Evolutionary conservation across 1,284 basidiomycete species (phyloP), one percentile per base, ranked within the genome.

Genomic region (Puccinia horiana): DNA sequence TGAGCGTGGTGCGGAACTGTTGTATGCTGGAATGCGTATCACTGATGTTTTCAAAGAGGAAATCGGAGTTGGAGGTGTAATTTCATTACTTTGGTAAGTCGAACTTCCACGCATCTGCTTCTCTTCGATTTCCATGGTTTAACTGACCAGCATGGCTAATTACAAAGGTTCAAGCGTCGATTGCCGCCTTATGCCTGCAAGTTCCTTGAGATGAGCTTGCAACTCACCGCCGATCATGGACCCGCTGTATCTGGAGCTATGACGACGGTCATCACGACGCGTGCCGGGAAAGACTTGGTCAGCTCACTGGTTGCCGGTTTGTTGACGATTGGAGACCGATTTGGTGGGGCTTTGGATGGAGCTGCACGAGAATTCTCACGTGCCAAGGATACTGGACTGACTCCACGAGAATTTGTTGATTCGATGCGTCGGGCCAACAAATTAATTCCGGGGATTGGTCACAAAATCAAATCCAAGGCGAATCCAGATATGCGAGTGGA

Each of bases 131-230:
- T 8, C 11, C 16, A 47, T 47, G 44, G 16, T 16, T 47, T 8
- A 47, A 61, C 58, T 61, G 58, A 29, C 32, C 29, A 42, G 11
- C 65, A 18, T 44, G 2, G 8, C 20, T 58, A 23, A n/a, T n/a
- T 44, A 14, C 65, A 88, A 85, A 80, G 78, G 78, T 80, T 80
- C 40, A 80, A 80, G 49, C 78, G 78, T 20, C 65, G 89, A 85
- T 88, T 95, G 82, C 93, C 93, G 32, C 88, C 91, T 67, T 94
- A 92, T 90, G 93, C 93, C 63, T 91, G 93, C 88, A 97, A 96
- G 90, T 98, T 99, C 90, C 93, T 99, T 88, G 96, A 99, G 90
- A 99, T 98, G 96, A 95, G 98, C 83, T 91, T 99, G 87, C 97
- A 97, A 94, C 90, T 99, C 84, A 98, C 96, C 35, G 96, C 96